Percentiles rank a stretch among this genome's conserved stretches.
phyloP scores from a whole-genome alignment of 176 grass and related monocot genomes.

The Aegilops tauschii region DNA sequence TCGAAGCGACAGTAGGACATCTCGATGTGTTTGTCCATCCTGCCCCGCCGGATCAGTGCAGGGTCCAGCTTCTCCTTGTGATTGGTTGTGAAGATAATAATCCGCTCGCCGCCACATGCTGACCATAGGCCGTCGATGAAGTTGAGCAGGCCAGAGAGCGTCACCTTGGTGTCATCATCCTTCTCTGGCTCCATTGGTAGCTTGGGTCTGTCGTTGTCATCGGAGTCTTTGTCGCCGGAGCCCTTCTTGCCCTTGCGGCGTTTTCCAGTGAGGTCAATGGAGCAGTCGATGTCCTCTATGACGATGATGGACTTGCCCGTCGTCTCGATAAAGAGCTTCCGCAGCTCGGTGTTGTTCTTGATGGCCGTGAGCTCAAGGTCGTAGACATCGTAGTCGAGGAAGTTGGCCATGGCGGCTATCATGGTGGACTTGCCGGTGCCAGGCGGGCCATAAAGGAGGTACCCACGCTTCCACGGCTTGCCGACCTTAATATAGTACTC shows the following conservation, averaged over 20 bases:
- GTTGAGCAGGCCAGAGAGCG: constrained; percentile 57
- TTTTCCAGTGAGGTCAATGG: constrained; percentile 58
- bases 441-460: constrained; percentile 32
- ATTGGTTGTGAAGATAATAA: constrained; percentile 65
- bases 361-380: constrained; percentile 64
- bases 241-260: constrained; percentile 40
- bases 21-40: constrained; percentile 78
- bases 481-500: constrained; percentile 62
- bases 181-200: not conserved
- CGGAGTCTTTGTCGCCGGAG: not conserved
- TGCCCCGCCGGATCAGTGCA: constrained; percentile 45
- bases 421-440: constrained; percentile 82
- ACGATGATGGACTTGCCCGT: constrained; percentile 70
- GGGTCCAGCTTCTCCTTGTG: constrained; percentile 62
- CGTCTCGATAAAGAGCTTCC: constrained; percentile 76
- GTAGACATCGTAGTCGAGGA: constrained; percentile 67
- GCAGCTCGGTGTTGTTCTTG: constrained; percentile 69
- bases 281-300: constrained; percentile 74
- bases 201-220: not conserved
- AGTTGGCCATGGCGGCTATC: constrained; percentile 77
- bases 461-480: constrained; percentile 64
- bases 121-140: constrained; percentile 70
- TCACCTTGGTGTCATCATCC: constrained; percentile 47
- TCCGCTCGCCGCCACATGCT: constrained; percentile 48
- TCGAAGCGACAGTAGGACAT: constrained; percentile 54